Evolutionary conservation across 2,329 filamentous ascomycete genomes (phyloP), one percentile per base, ranked within the genome.

Genomic region (Scedosporium dehoogii): DNA sequence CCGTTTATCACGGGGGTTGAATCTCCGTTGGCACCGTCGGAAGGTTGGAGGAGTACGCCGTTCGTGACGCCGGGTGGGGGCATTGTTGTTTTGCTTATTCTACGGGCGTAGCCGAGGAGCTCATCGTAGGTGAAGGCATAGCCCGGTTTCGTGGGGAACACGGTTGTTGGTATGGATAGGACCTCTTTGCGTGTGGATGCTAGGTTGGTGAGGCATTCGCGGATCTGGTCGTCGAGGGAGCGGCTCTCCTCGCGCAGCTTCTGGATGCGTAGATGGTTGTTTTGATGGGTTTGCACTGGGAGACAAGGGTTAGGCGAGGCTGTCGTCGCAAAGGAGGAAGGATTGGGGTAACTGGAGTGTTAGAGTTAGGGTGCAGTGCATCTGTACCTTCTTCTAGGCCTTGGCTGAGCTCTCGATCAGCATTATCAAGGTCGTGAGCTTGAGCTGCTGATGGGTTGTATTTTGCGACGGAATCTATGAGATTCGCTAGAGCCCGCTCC

Each of bases 401-500:
- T 66, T 80, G 77, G 67, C 78, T 82, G 55, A 96, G 81, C 64
- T 87, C 84, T 51, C 81, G 78, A 70, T 96, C 89, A 25, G 90
- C 90, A 6, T 80, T 78, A 18, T 89, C 78, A 9, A 96, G 84
- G 66, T 92, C 88, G 63, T 83, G 78, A 5, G 88, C 89, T 27
- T 87, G 84, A 42, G 79, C 74, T 4, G 83, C 77, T 6, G 88
- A 90, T 0, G 91, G 90, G 69, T 92, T 91, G 75, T 92, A 93
- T 66, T 91, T 89, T 5, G 89, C 82, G 65, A 96, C 88, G 0
- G 90, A 92, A 71, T 92, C 89, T 67, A 92, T 87, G 41, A 96
- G 79, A 29, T 78, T 85, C 12, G 83, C 81, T 21, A 96, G 78
- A 1, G 85, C 84, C 68, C 82, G 84, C 68, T 89, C 87, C 33